Evolutionary conservation across 345 rosid genomes (phyloP).

Genomic region (Eucalyptus rudis): DNA sequence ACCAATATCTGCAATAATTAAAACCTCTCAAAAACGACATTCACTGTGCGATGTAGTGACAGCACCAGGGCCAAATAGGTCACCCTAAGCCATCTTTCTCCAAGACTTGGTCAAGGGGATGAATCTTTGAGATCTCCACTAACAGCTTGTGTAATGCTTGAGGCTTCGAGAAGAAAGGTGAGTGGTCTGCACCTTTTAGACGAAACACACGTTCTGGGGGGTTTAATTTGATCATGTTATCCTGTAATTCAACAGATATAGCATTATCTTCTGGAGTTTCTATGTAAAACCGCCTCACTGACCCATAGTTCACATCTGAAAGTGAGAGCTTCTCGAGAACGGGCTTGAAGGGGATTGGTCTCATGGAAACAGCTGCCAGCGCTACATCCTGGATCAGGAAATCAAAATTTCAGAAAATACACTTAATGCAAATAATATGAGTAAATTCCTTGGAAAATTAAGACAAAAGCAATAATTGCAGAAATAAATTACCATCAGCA

Average conservation of each 20-base stretch:
- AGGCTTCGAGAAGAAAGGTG: constrained; percentile 97
- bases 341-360: constrained; percentile 84
- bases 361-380: constrained; percentile 90
- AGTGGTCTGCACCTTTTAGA: constrained; percentile 87
- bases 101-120: not conserved
- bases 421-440: not conserved
- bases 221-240: constrained; percentile 56
- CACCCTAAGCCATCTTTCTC: not conserved
- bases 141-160: constrained; percentile 81
- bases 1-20: not conserved
- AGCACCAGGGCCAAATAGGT: not conserved
- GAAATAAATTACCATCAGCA: not conserved
- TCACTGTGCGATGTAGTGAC: not conserved
- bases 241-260: constrained; percentile 50
- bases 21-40: not conserved
- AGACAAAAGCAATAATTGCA: not conserved
- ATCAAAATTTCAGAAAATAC: not conserved
- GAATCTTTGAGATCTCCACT: constrained; percentile 64
- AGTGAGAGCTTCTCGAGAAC: constrained; percentile 79
- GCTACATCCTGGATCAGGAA: constrained; percentile 56
- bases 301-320: constrained; percentile 54
- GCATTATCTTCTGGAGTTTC: constrained; percentile 75
- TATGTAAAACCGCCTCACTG: constrained; percentile 78
- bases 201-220: constrained; percentile 73
- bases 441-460: not conserved